These are phyloP conservation scores for Pythium volutum DNA, from an alignment of 352 stramenopile species.

Conservation along the genomic window DNA sequence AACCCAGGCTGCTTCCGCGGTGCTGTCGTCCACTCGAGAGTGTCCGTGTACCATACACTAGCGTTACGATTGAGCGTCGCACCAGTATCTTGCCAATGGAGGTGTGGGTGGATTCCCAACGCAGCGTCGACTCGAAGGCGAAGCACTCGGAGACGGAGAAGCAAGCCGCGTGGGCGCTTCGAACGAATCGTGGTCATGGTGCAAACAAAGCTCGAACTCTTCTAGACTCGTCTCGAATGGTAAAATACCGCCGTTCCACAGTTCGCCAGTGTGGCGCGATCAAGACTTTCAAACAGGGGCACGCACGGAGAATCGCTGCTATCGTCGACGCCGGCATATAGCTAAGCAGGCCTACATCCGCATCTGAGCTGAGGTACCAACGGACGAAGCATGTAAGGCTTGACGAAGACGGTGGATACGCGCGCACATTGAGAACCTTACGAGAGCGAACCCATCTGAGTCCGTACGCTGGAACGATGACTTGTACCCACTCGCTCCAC, in stretches of 20 bases:
- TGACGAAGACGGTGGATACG: background rate
- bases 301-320: background rate
- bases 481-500: constrained; percentile 5
- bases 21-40: no score
- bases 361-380: background rate
- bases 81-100: no score
- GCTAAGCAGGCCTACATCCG: background rate
- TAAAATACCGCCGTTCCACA: background rate
- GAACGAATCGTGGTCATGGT: no score
- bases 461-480: constrained; percentile 1
- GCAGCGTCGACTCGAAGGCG: no score
- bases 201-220: no score
- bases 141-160: no score
- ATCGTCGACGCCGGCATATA: background rate
- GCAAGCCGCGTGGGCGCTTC: no score
- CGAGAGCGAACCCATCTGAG: background rate
- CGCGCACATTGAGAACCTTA: background rate
- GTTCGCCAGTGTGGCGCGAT: background rate
- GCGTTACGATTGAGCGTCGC: no score
- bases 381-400: background rate
- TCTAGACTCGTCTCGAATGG: background rate
- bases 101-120: no score
- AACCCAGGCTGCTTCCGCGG: no score
- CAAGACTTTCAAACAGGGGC: background rate
- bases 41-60: no score